These are phyloP conservation scores for Saccharum spontaneum DNA, from an alignment of 176 grass and related monocot genomes.

Conservation along the genomic window DNA sequence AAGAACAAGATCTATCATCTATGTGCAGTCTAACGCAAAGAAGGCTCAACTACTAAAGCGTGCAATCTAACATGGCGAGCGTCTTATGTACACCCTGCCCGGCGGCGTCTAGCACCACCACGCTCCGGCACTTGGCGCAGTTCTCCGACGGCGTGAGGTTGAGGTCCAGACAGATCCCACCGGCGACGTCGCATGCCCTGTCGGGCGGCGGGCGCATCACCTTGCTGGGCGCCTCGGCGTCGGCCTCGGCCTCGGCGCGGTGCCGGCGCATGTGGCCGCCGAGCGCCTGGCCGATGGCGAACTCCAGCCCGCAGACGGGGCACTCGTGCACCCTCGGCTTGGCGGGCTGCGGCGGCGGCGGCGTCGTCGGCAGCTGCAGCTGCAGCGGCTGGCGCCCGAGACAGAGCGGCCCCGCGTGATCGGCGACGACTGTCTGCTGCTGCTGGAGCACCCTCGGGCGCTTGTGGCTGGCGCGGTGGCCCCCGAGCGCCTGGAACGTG, in stretches of 20 bases:
- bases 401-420: conserved; percentile 10
- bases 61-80: conserved; percentile 65
- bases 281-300: conserved; percentile 81
- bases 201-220: neutral
- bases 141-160: conserved; percentile 86
- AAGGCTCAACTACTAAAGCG: conserved; percentile 41
- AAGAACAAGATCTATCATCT: neutral
- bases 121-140: conserved; percentile 55
- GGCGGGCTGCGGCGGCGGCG: neutral
- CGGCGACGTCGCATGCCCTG: conserved; percentile 27
- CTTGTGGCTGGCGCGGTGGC: conserved; percentile 92
- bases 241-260: conserved; percentile 41
- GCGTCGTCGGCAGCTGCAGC: neutral
- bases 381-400: conserved; percentile 9
- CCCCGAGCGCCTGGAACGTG: conserved; percentile 92
- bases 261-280: conserved; percentile 93
- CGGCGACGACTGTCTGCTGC: neutral
- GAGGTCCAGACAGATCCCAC: conserved; percentile 60
- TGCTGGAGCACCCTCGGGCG: conserved; percentile 27
- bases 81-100: conserved; percentile 51
- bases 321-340: conserved; percentile 72
- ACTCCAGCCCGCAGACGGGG: conserved; percentile 81
- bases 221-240: neutral
- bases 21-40: neutral
- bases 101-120: conserved; percentile 23